Conservation (phyloP, 768 basidiomycete species). For the Macrolepiota dolichaula region DNA sequence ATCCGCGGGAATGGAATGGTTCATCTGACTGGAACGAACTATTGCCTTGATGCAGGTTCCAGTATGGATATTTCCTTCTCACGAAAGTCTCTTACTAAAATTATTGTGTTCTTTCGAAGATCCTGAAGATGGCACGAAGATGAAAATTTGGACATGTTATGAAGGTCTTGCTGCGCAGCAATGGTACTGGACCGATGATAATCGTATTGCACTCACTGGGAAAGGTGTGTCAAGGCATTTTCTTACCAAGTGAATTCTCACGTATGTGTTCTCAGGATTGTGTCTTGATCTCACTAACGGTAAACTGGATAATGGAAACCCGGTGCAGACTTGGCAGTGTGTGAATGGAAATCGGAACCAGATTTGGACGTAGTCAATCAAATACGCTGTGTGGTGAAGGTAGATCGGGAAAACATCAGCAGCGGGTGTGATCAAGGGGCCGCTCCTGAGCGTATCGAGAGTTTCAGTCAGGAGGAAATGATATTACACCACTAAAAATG, state of each 20-base stretch:
- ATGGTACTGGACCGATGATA: conserved; percentile 17
- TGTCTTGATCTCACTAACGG: conserved; percentile 22
- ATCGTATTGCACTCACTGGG: conserved; percentile 10
- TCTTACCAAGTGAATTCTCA: not conserved
- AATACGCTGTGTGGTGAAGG: no score
- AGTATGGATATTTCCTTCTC: not conserved
- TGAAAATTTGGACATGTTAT: conserved; percentile 24
- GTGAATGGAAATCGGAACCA: conserved; percentile 18
- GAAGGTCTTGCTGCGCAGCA: conserved; percentile 16
- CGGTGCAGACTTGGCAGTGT: conserved; percentile 20
- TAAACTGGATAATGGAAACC: conserved; percentile 15
- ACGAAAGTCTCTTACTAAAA: not conserved
- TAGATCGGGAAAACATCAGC: no score
- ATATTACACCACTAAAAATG: no score
- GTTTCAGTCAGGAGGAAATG: no score
- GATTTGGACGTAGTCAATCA: not conserved
- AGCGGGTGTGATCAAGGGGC: no score
- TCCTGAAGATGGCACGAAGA: conserved; percentile 16
- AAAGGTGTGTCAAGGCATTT: conserved; percentile 6
- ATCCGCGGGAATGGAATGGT: conserved; percentile 15
- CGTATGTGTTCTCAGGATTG: conserved; percentile 4
- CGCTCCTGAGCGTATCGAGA: no score
- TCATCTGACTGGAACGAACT: conserved; percentile 14
- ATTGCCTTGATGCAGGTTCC: conserved; percentile 17
- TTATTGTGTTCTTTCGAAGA: conserved; percentile 4